phyloP scores from a whole-genome alignment of 495 filamentous ascomycete species.

The Penicillium subrubescens region DNA sequence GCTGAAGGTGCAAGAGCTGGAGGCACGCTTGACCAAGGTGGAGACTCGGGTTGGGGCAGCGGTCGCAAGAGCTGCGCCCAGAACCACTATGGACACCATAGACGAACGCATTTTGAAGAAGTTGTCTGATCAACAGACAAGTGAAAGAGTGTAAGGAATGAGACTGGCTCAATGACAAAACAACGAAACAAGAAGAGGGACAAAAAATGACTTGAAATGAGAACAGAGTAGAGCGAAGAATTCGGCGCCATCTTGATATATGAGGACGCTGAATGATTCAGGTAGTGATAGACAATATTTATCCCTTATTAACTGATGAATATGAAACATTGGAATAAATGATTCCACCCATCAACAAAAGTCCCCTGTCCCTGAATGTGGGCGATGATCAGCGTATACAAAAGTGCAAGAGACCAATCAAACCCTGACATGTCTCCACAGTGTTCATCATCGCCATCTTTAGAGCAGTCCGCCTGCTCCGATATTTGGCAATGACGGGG shows the following conservation, averaged over 20 bases:
- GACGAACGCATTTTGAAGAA: not conserved
- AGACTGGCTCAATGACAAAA: not conserved
- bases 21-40: not conserved
- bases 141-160: not conserved
- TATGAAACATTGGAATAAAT: not conserved
- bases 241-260: not conserved
- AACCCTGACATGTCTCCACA: not conserved
- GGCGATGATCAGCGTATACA: not conserved
- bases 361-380: not conserved
- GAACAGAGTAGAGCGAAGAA: not conserved
- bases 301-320: not conserved
- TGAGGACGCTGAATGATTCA: not conserved
- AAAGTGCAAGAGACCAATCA: not conserved
- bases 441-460: conserved; percentile 7
- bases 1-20: not conserved
- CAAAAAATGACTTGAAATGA: not conserved
- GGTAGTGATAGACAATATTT: not conserved
- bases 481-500: not conserved
- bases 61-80: not conserved
- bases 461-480: not conserved
- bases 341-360: not conserved
- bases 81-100: not conserved
- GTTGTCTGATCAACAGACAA: not conserved
- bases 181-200: not conserved
- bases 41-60: not conserved